phyloP scores from a whole-genome alignment of 441 rosid genomes.

The Mallotus japonicus region DNA sequence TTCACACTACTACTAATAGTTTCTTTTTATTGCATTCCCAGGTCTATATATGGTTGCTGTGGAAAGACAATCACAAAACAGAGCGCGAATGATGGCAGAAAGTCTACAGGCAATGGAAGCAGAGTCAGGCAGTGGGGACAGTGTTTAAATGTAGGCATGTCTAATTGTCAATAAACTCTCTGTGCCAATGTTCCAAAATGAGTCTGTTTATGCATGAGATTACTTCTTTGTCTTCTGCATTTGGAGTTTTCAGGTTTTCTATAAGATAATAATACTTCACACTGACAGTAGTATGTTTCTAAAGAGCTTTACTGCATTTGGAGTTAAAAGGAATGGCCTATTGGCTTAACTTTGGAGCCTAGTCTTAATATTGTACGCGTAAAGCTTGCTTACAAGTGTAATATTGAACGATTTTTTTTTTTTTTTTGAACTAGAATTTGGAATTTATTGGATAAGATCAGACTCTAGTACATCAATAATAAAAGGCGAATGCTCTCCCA shows the following conservation, averaged over 20 bases:
- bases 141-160: conserved; percentile 35
- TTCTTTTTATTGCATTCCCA: conserved; percentile 23
- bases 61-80: conserved; percentile 78
- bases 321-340: background rate
- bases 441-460: too few species aligned
- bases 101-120: conserved; percentile 52
- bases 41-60: conserved; percentile 85
- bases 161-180: conserved; percentile 5
- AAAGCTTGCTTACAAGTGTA: too few species aligned
- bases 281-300: background rate
- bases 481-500: too few species aligned
- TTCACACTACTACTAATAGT: background rate
- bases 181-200: background rate
- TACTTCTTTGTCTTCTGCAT: conserved; percentile 3
- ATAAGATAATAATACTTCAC: background rate
- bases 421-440: too few species aligned
- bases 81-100: conserved; percentile 63
- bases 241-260: background rate
- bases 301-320: too few species aligned
- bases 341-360: background rate
- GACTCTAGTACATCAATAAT: too few species aligned
- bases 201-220: background rate
- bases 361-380: background rate
- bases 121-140: conserved; percentile 44
- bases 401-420: too few species aligned